A percentile compares a stretch with the other conserved stretches of the same genome.
Evolutionary conservation across 73 alveolate species (phyloP).

Genomic region (Urostyla sp.): DNA sequence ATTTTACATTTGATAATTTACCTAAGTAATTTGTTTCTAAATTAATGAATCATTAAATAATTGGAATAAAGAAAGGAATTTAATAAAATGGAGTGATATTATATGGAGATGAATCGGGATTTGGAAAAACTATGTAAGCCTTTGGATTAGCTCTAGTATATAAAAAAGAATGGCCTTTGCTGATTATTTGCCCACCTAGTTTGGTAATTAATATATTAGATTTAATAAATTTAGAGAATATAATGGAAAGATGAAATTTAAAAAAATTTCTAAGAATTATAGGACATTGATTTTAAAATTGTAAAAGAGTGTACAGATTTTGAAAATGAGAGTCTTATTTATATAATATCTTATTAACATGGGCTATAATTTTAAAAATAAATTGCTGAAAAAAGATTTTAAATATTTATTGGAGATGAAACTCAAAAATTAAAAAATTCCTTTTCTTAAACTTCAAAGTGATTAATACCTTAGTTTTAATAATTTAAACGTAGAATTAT

Average conservation of each 20-base stretch:
- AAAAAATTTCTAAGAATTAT: conserved; percentile 24
- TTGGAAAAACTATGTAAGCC: conserved; percentile 38
- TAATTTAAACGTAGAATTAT: no score
- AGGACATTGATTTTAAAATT: conserved; percentile 22
- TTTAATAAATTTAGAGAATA: neutral
- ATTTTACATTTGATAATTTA: no score
- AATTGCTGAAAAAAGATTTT: conserved; percentile 2
- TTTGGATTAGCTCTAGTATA: conserved; percentile 53
- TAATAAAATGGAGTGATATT: conserved; percentile 24
- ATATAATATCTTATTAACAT: neutral
- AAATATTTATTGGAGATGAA: conserved; percentile 52
- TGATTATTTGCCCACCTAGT: conserved; percentile 54
- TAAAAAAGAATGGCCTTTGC: conserved; percentile 54
- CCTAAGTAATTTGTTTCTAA: no score
- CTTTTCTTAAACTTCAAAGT: no score
- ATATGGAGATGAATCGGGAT: conserved; percentile 38
- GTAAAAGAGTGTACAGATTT: neutral
- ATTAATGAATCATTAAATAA: no score
- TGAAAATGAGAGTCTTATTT: neutral
- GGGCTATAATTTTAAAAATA: neutral
- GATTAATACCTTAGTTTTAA: no score
- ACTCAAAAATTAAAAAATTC: neutral
- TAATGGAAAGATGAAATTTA: conserved; percentile 48
- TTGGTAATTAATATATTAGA: no score
- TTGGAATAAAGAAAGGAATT: conserved; percentile 41